phyloP scores from a whole-genome alignment of 2,329 filamentous ascomycete genomes.

The Rhynchosporium secalis region DNA sequence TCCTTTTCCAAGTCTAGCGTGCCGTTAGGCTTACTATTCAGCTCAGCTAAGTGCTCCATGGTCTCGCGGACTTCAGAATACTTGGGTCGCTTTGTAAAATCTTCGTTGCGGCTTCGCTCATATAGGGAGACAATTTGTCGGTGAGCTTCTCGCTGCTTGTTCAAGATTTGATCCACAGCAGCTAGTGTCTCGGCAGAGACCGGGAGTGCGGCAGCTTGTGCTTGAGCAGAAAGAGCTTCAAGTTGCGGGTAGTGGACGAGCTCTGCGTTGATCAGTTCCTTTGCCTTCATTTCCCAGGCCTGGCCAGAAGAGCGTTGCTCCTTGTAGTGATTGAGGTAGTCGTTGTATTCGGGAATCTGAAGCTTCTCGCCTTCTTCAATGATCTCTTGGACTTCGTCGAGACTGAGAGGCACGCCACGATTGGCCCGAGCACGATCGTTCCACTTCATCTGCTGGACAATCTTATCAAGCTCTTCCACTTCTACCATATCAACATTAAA shows the following conservation, averaged over 20 bases:
- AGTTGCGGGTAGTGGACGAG: slow-evolving; percentile 91
- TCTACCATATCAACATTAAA: slow-evolving; percentile 94
- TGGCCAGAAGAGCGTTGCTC: slow-evolving; percentile 76
- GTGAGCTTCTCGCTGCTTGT: slow-evolving; percentile 93
- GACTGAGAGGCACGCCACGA: slow-evolving; percentile 64
- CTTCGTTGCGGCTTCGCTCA: slow-evolving; percentile 71
- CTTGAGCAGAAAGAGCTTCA: slow-evolving; percentile 85
- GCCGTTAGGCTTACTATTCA: slow-evolving; percentile 89
- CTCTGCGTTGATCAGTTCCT: slow-evolving; percentile 89
- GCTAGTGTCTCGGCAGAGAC: slow-evolving; percentile 79
- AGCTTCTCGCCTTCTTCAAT: slow-evolving; percentile 77
- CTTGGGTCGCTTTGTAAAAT: slow-evolving; percentile 77
- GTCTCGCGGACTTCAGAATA: slow-evolving; percentile 90
- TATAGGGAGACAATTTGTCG: slow-evolving; percentile 82
- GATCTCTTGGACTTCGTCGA: slow-evolving; percentile 77
- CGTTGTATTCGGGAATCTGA: slow-evolving; percentile 76
- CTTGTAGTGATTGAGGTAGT: slow-evolving; percentile 72
- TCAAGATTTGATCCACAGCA: slow-evolving; percentile 85
- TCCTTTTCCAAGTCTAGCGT: slow-evolving; percentile 93
- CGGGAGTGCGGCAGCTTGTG: slow-evolving; percentile 66
- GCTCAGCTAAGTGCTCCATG: slow-evolving; percentile 80
- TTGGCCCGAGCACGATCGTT: slow-evolving; percentile 71
- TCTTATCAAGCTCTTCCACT: slow-evolving; percentile 75
- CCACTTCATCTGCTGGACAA: slow-evolving; percentile 87
- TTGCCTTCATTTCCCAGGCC: slow-evolving; percentile 89